Conservation (phyloP, 306 rosid genomes). For the Rosa multiflora region DNA sequence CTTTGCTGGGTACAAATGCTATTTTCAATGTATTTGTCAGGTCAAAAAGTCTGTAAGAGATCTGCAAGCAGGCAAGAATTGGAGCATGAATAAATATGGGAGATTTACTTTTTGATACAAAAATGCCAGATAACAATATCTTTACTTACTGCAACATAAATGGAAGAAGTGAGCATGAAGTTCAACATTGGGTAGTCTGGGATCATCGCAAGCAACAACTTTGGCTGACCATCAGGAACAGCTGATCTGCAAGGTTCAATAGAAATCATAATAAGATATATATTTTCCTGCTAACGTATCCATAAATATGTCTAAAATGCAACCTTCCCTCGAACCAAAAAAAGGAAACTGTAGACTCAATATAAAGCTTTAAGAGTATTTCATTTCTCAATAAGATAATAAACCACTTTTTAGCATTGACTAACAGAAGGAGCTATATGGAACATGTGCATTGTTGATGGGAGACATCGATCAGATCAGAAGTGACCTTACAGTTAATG, state of each 20-base stretch:
- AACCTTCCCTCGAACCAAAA: not conserved
- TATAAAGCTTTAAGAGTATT: not conserved
- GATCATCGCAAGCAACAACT: constrained; percentile 75
- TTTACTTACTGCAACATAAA: constrained; percentile 72
- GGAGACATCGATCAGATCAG: not conserved
- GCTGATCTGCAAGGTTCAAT: constrained; percentile 60
- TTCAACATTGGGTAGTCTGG: constrained; percentile 87
- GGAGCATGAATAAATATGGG: constrained; percentile 1
- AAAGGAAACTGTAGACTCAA: not conserved
- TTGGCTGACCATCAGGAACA: constrained; percentile 92
- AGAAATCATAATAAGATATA: not conserved
- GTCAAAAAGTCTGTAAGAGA: constrained; percentile 74
- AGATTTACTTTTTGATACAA: not conserved
- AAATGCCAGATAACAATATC: constrained; percentile 4
- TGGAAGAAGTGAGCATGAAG: constrained; percentile 78
- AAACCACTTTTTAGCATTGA: not conserved
- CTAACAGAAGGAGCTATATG: not conserved
- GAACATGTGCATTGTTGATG: not conserved
- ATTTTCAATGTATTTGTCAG: constrained; percentile 82
- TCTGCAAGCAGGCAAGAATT: constrained; percentile 52
- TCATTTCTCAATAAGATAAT: not conserved
- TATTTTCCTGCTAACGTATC: not conserved
- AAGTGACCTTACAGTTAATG: not conserved
- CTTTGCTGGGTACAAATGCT: constrained; percentile 90
- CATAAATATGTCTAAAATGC: not conserved